Evolutionary conservation across 2,329 filamentous ascomycete species (phyloP).

Genomic region (Penicillium sp.): DNA sequence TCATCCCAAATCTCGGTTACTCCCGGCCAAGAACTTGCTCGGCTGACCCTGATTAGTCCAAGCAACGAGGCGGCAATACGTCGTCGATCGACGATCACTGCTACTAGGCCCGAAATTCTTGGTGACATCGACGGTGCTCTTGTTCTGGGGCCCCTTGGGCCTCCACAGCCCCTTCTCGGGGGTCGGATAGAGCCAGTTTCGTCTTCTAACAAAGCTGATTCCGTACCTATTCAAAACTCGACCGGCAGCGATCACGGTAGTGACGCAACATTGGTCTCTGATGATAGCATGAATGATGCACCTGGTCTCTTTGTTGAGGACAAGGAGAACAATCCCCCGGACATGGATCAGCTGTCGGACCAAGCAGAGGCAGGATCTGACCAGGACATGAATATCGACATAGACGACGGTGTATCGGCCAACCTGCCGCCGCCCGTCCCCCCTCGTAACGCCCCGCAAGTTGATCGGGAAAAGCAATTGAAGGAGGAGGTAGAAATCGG

Average conservation of each 20-base stretch:
- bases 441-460: conserved; percentile 47
- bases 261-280: conserved; percentile 39
- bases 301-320: conserved; percentile 28
- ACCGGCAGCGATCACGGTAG: conserved; percentile 31
- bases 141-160: conserved; percentile 47
- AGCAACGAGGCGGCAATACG: conserved; percentile 54
- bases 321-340: conserved; percentile 41
- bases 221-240: conserved; percentile 22
- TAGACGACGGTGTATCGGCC: conserved; percentile 2
- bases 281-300: conserved; percentile 19
- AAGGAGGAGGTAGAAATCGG: conserved; percentile 56
- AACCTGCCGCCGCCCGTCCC: conserved; percentile 58
- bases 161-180: conserved; percentile 31
- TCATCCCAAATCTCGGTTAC: conserved; percentile 62
- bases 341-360: conserved; percentile 2
- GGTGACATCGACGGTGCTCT: conserved; percentile 47
- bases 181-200: conserved; percentile 12
- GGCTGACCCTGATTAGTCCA: conserved; percentile 68
- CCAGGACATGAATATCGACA: conserved; percentile 14
- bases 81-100: conserved; percentile 46
- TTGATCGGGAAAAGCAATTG: conserved; percentile 35
- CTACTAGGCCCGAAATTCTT: conserved; percentile 28
- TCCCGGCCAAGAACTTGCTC: conserved; percentile 74
- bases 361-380: conserved; percentile 24
- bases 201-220: conserved; percentile 16